These are phyloP conservation scores for Tetrahymena borealis DNA, from an alignment of 73 alveolate species.

Conservation along the genomic window DNA sequence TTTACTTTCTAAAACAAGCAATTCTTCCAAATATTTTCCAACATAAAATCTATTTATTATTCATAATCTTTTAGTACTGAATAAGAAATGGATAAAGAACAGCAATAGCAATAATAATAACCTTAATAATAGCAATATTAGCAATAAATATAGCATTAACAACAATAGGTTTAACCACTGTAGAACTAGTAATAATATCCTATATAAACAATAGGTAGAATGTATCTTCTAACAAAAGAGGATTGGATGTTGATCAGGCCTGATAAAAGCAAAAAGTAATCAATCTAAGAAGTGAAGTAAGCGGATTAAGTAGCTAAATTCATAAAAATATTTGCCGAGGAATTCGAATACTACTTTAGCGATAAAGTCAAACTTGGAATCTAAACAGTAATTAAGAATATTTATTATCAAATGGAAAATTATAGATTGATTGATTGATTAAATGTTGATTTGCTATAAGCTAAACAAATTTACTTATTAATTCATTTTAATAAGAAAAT, in stretches of 20 bases:
- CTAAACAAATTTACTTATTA: background rate
- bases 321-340: background rate
- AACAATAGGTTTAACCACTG: background rate
- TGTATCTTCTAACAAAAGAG: background rate
- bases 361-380: background rate
- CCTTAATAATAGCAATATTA: no score
- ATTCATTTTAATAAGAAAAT: background rate
- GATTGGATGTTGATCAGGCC: background rate
- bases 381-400: background rate
- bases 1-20: no score
- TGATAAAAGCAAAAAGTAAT: background rate
- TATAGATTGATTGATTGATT: no score
- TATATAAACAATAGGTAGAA: background rate
- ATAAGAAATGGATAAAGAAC: no score
- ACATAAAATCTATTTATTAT: no score
- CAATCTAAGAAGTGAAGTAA: background rate
- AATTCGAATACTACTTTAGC: background rate
- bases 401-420: no score
- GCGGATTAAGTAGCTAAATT: background rate
- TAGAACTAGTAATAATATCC: background rate
- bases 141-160: background rate
- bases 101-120: no score
- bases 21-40: no score
- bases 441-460: no score
- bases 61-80: no score